Evolutionary conservation across 371 early-diverging fungal genomes (phyloP), one percentile per base, ranked within the genome.

Genomic region (Actinomortierella ambigua): DNA sequence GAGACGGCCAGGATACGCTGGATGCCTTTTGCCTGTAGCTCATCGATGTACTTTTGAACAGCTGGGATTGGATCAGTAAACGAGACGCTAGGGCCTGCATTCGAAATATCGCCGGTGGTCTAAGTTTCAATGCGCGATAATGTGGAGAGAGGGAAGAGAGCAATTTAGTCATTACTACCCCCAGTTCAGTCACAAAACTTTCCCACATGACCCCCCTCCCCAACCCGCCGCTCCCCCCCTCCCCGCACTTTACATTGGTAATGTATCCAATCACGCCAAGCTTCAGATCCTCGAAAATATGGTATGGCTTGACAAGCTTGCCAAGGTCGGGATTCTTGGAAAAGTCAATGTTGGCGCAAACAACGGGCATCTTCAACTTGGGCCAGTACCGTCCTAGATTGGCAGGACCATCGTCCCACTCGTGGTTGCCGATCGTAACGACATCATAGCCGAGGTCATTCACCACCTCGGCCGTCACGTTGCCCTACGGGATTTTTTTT

Each of bases 371-470:
- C 28, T 70, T 79, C 24, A 90, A 79, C 53, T 73, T 68, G 28
- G 73, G 61, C 69, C 86, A 60, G 59, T 82, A 88, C 8, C 52
- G 56, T 7, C 77, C 83, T 39, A 89, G 61, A 58, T 80, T 75
- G 8, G 67, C 75, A 1, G 85, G 81, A 0, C 91, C 91, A 23
- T 79, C 77, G 70, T 92, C 92, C 56, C 89, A 89, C 69, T 88
- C 89, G 56, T 88, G 89, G 75, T 92, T 91, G 42, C 92, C 92
- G 55, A 90, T 77, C 17, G 85, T 64, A 63, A 86, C 76, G 8
- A 79, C 80, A 44, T 85, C 87, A 64, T 82, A 84, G n/a, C 70
- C 76, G 14, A 87, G 71, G 24, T 68, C 68, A 63, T 89, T 88
- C 79, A 92, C 79, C 51, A 86, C 65, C 22, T 77, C 69, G 0